A percentile compares a stretch with the other conserved stretches of the same genome.
These are phyloP conservation scores for Leishmania tarentolae DNA, from an alignment of 208 protist genomes.

Conservation along the genomic window DNA sequence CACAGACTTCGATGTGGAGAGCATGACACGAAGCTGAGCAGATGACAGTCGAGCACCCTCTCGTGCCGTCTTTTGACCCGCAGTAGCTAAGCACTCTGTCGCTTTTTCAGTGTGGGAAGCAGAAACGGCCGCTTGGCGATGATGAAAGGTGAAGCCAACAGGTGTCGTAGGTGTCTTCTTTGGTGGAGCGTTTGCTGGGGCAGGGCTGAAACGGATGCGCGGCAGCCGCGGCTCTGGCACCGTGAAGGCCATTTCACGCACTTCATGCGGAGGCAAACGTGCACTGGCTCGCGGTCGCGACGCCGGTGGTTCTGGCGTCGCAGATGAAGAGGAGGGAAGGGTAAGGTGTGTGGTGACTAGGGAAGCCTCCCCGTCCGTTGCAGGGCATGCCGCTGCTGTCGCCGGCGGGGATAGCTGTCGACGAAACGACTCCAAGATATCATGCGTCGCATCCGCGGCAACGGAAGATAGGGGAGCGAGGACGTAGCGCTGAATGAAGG, in stretches of 20 bases:
- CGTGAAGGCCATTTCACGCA: conserved; percentile 75
- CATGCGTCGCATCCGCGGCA: conserved; percentile 24
- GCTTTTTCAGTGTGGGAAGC: not conserved
- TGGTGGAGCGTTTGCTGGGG: not conserved
- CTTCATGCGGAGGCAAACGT: conserved; percentile 62
- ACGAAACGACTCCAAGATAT: conserved; percentile 25
- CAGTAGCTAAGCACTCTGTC: not conserved
- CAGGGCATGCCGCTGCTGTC: conserved; percentile 1
- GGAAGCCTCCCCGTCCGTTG: not conserved
- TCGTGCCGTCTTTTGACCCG: not conserved
- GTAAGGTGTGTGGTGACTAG: not conserved
- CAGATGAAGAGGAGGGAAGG: not conserved
- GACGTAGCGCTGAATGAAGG: conserved; percentile 51
- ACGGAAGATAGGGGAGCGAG: conserved; percentile 33
- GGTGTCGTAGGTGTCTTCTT: conserved; percentile 32
- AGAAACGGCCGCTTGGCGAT: conserved; percentile 9
- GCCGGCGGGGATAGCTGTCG: conserved; percentile 4
- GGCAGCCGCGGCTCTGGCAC: conserved; percentile 64
- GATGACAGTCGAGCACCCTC: conserved; percentile 12
- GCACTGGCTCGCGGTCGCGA: conserved; percentile 9
- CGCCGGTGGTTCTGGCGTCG: conserved; percentile 6
- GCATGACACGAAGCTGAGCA: conserved; percentile 32
- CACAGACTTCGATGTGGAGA: conserved; percentile 40
- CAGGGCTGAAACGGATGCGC: conserved; percentile 27
- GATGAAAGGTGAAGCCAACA: conserved; percentile 40